Percentiles rank a stretch among this genome's conserved stretches.
Evolutionary conservation across 176 grass and related monocot genomes (phyloP).

Genomic region (Chloris gayana): DNA sequence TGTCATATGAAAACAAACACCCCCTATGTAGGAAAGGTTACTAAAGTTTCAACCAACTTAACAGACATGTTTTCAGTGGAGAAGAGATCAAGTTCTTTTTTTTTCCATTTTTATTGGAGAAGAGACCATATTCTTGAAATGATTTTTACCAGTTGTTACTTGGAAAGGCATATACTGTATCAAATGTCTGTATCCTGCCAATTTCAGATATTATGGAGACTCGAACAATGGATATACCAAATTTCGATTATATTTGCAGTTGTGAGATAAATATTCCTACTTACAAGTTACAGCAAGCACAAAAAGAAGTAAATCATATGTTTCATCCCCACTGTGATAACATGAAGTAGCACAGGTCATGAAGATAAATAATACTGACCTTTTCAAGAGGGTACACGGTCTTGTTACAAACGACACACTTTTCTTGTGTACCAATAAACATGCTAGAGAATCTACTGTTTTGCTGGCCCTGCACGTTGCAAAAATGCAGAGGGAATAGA

Average conservation of each 20-base stretch:
- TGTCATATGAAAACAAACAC: too few species aligned
- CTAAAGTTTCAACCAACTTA: slow-evolving; percentile 4
- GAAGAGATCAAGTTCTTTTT: background rate
- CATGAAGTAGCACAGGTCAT: slow-evolving; percentile 3
- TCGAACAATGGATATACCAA: background rate
- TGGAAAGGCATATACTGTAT: background rate
- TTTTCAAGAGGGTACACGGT: slow-evolving; percentile 94
- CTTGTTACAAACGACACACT: slow-evolving; percentile 87
- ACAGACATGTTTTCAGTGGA: background rate
- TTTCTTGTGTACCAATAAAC: slow-evolving; percentile 94
- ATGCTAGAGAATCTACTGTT: slow-evolving; percentile 80
- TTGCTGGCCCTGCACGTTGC: slow-evolving; percentile 51
- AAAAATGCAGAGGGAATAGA: slow-evolving; percentile 15
- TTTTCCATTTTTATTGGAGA: background rate
- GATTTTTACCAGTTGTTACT: slow-evolving; percentile 3
- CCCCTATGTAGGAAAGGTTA: background rate
- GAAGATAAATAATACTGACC: slow-evolving; percentile 51
- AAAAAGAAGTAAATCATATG: slow-evolving; percentile 17
- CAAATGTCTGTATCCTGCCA: background rate
- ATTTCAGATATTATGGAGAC: slow-evolving; percentile 16
- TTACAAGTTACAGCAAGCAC: background rate
- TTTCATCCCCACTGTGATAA: background rate
- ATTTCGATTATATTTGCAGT: slow-evolving; percentile 10
- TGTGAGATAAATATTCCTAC: background rate
- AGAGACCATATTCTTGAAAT: background rate